Evolutionary conservation across 2,329 filamentous ascomycete genomes (phyloP), one percentile per base, ranked within the genome.

Genomic region (Aureobasidium sp.): DNA sequence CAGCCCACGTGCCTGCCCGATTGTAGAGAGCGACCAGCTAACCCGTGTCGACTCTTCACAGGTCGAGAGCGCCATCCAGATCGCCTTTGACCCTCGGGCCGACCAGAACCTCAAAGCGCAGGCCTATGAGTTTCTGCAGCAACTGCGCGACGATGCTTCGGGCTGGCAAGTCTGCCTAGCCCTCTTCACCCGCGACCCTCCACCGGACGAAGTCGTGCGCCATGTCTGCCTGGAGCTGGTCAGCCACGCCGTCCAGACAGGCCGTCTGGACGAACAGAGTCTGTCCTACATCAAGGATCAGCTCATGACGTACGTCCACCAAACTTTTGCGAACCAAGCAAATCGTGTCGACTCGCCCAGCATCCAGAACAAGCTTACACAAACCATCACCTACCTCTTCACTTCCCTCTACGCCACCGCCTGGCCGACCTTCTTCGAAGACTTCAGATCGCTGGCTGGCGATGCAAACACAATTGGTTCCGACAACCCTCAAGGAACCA

Each of bases 331-430:
- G 57, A 77, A 80, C 40, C 74, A 75, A 23, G 71, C 70, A 10
- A 68, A 65, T 33, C 78, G 80, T 61, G 76, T 86, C 64, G 94
- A 99, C 71, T 84, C 86, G 9, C 73, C 84, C 25, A 83, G 84
- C 65, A 86, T 99, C 45, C 93, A 97, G 75, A 99, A 97, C 78
- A 99, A 99, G 76, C 84, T 99, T 66, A 92, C 93, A 47, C 94
- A 99, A 76, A 96, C 92, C 13, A 78, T 99, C 68, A 99, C 94
- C 10, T 94, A 90, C 70, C 85, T 99, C 54, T 99, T 99, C 74
- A 88, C 90, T 37, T 84, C 86, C 13, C 81, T 95, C 59, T 99
- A 99, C 74, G 85, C 85, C 57, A 84, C 87, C 57, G 88, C 88
- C 38, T 99, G 94, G 94, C 83, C 89, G 68, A 84, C 79, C 62